These are phyloP conservation scores for Linnemannia schmuckeri DNA, from an alignment of 192 early-diverging fungal species.

Conservation along the genomic window DNA sequence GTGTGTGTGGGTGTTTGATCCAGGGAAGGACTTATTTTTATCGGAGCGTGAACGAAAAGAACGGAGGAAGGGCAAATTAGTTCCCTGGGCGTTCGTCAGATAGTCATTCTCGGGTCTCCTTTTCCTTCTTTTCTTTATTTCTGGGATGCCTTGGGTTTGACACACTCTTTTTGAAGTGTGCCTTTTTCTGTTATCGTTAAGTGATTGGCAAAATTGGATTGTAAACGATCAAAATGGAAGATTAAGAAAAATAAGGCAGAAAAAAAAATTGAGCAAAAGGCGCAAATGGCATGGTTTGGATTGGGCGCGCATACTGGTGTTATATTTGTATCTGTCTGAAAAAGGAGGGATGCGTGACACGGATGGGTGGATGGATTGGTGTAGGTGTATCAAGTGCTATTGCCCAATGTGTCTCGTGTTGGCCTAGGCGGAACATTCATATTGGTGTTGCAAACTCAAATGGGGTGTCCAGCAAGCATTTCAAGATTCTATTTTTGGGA, in stretches of 20 bases:
- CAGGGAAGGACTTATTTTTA: neutral
- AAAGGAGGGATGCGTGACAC: no score
- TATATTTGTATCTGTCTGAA: no score
- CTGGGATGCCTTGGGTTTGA: neutral
- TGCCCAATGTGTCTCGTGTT: neutral
- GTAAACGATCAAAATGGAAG: neutral
- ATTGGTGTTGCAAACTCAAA: conserved; percentile 7
- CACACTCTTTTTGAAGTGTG: neutral
- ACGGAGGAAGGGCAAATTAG: neutral
- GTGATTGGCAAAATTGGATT: neutral
- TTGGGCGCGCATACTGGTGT: no score
- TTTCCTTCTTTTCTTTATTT: neutral
- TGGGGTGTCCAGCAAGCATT: neutral
- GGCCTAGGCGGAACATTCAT: neutral
- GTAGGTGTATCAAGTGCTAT: neutral
- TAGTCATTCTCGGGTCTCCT: neutral
- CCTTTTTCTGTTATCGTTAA: neutral
- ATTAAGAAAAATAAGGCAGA: neutral
- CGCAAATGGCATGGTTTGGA: neutral
- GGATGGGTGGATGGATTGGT: no score
- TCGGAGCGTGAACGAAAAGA: neutral
- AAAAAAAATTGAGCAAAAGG: neutral
- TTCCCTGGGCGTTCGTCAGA: neutral
- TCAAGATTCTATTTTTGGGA: neutral
- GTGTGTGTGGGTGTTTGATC: neutral